Evolutionary conservation across 1,284 basidiomycete genomes (phyloP).

Genomic region (Chiua sp.): DNA sequence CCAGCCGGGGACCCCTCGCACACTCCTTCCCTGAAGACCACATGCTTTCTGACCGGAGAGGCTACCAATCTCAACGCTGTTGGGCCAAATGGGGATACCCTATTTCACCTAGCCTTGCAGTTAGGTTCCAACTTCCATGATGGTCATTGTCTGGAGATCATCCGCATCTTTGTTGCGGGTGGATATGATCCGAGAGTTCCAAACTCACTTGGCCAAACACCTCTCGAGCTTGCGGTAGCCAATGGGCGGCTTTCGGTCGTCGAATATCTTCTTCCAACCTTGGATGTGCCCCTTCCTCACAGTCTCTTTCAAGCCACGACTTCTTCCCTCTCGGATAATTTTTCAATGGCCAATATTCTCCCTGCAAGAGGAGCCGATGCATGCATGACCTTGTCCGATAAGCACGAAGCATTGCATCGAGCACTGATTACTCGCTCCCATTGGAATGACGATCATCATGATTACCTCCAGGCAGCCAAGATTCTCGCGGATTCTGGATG

Average conservation of each 20-base stretch:
- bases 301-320: background rate
- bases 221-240: background rate
- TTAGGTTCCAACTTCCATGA: too few species aligned
- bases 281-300: background rate
- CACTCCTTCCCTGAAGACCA: background rate
- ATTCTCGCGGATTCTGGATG: background rate
- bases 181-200: background rate
- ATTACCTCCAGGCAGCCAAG: background rate
- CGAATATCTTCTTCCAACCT: background rate
- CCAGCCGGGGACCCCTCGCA: background rate
- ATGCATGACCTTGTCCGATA: too few species aligned
- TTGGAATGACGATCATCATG: background rate
- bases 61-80: conserved; percentile 2
- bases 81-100: conserved; percentile 3
- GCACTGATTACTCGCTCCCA: background rate
- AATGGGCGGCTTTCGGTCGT: background rate
- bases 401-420: background rate
- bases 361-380: background rate
- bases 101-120: conserved; percentile 3
- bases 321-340: background rate
- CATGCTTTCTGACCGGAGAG: background rate
- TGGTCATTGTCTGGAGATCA: background rate
- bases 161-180: background rate
- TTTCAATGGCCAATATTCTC: background rate
- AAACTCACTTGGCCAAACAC: background rate